Percentiles rank a stretch among this genome's conserved stretches.
Evolutionary conservation across 768 basidiomycete species (phyloP).

Genomic region (Thelephora ganbajun): DNA sequence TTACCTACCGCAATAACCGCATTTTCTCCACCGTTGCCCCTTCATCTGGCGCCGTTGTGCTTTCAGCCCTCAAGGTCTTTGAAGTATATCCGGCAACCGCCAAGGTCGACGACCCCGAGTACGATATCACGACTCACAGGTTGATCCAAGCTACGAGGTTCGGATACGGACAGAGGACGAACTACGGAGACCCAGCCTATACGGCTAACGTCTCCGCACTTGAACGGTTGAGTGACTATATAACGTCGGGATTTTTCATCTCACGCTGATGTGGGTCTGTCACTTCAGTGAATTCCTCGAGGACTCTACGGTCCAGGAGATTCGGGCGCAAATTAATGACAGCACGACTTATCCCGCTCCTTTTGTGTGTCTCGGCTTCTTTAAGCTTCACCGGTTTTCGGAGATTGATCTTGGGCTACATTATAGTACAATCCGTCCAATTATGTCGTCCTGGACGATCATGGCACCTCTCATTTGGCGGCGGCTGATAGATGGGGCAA

Average conservation of each 20-base stretch:
- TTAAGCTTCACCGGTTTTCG: background rate
- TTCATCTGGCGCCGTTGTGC: slow-evolving; percentile 20
- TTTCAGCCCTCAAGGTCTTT: background rate
- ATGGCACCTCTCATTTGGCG: slow-evolving; percentile 24
- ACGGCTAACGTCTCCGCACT: slow-evolving; percentile 22
- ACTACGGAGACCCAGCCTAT: slow-evolving; percentile 24
- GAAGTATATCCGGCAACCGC: slow-evolving; percentile 6
- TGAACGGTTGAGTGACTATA: slow-evolving; percentile 9
- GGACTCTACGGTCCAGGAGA: background rate
- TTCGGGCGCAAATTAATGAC: background rate
- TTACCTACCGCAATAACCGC: slow-evolving; percentile 15
- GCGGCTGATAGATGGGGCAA: slow-evolving; percentile 20
- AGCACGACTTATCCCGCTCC: background rate
- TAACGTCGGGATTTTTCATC: background rate
- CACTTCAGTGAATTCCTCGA: background rate
- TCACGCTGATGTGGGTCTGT: background rate
- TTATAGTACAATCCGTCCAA: slow-evolving; percentile 20
- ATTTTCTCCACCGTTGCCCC: slow-evolving; percentile 25
- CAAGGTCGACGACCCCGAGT: slow-evolving; percentile 11
- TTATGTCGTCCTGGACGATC: slow-evolving; percentile 17
- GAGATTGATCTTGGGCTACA: background rate
- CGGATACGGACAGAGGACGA: slow-evolving; percentile 20
- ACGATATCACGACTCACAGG: slow-evolving; percentile 20
- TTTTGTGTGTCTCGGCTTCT: background rate
- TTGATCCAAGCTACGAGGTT: slow-evolving; percentile 22